A percentile compares a stretch with the other conserved stretches of the same genome.
phyloP scores from a whole-genome alignment of 1,139 yeast genomes.

The Lizanozyma gosingica region DNA sequence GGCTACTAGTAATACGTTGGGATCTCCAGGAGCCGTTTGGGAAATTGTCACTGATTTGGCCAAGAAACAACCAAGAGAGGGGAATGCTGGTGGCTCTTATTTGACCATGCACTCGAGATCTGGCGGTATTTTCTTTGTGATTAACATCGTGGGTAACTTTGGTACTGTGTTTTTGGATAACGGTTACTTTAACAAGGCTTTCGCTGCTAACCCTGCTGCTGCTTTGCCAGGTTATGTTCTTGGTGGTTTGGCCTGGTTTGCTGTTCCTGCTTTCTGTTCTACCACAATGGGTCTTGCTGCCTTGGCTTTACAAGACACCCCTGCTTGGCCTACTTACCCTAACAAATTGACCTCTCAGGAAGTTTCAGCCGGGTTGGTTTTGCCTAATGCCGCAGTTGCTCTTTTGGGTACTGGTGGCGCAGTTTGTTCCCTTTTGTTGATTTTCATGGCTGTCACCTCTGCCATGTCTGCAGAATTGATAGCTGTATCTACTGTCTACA shows the following conservation, averaged over 20 bases:
- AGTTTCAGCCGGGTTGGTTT: conserved; percentile 70
- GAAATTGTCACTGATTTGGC: conserved; percentile 57
- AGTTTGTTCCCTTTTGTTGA: conserved; percentile 62
- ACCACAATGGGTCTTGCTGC: conserved; percentile 83
- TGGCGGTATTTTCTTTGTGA: conserved; percentile 79
- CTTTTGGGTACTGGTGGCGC: conserved; percentile 84
- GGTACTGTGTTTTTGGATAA: conserved; percentile 86
- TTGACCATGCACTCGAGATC: conserved; percentile 69
- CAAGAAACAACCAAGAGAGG: conserved; percentile 49
- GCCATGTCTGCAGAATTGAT: conserved; percentile 85
- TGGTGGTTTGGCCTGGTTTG: conserved; percentile 92
- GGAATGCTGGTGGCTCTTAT: conserved; percentile 69
- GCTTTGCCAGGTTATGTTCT: conserved; percentile 84
- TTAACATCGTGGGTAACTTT: conserved; percentile 77
- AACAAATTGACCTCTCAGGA: conserved; percentile 53
- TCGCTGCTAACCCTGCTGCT: conserved; percentile 77
- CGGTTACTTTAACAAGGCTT: conserved; percentile 87
- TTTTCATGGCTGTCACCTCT: conserved; percentile 76
- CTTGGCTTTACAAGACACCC: conserved; percentile 56
- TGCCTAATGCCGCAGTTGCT: conserved; percentile 83
- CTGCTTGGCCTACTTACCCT: conserved; percentile 75
- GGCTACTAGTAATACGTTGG: conserved; percentile 53
- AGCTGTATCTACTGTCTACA: conserved; percentile 75
- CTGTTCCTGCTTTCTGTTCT: conserved; percentile 74
- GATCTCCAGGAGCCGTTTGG: conserved; percentile 77